Percentiles rank a stretch among this genome's conserved stretches.
Conservation (phyloP, 179 eudicot species). For the Carnegiea gigantea region DNA sequence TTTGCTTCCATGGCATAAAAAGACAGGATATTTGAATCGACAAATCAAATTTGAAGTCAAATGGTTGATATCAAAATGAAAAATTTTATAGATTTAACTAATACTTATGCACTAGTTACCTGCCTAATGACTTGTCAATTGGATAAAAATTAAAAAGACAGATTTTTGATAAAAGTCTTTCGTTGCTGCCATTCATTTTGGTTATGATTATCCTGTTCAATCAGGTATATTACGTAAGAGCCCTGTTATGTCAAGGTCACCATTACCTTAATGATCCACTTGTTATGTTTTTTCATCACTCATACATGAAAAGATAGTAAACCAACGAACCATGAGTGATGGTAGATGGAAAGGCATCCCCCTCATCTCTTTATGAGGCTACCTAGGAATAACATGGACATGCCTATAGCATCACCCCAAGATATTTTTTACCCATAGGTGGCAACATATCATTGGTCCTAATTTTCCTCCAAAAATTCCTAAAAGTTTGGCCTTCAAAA, state of each 20-base stretch:
- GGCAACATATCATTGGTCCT: not conserved
- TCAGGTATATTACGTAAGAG: not conserved
- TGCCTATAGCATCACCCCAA: not conserved
- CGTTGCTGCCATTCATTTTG: not conserved
- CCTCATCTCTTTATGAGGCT: constrained; percentile 16
- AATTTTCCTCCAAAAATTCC: not conserved
- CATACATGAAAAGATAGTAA: not conserved
- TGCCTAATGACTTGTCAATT: no score
- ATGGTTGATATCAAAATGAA: no score
- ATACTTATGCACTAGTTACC: no score
- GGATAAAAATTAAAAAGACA: no score
- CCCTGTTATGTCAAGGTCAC: not conserved
- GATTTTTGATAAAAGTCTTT: no score
- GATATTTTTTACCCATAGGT: constrained; percentile 18
- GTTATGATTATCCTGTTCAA: not conserved
- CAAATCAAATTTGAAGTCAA: no score
- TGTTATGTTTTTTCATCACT: not conserved
- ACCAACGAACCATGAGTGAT: constrained; percentile 3
- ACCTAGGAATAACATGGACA: constrained; percentile 10
- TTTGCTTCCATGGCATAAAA: no score
- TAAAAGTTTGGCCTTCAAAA: not conserved
- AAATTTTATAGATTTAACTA: no score
- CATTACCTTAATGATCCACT: not conserved
- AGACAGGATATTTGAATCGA: no score
- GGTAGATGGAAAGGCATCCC: constrained; percentile 14